phyloP scores from a whole-genome alignment of 306 rosid genomes.

The Dalbergia oliveri region DNA sequence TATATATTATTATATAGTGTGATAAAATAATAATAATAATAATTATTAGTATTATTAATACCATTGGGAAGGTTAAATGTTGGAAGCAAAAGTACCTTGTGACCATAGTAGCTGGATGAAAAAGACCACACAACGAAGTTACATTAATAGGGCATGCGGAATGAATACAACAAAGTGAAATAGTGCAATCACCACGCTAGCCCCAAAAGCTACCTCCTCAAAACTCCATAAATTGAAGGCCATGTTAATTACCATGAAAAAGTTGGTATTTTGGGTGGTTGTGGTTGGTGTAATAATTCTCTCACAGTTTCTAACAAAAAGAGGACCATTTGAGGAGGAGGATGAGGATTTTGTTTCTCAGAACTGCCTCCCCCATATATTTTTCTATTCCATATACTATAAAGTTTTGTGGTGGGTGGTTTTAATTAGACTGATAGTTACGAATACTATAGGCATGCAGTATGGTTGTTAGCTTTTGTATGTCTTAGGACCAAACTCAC shows the following conservation, averaged over 20 bases:
- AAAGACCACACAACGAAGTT: constrained; percentile 52
- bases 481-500: constrained; percentile 50
- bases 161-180: constrained; percentile 21
- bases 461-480: constrained; percentile 37
- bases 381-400: not conserved
- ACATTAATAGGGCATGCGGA: constrained; percentile 46
- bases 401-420: not conserved
- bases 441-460: not conserved
- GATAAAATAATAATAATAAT: too few relatives aligned
- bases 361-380: constrained; percentile 11
- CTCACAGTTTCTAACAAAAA: constrained; percentile 37
- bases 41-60: too few relatives aligned
- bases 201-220: constrained; percentile 35
- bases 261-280: constrained; percentile 53
- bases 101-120: constrained; percentile 55
- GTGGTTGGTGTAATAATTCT: constrained; percentile 57
- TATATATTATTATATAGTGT: too few relatives aligned
- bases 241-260: not conserved
- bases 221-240: constrained; percentile 47
- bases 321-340: constrained; percentile 18
- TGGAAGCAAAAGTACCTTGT: not conserved
- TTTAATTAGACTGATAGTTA: not conserved
- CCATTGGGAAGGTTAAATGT: not conserved
- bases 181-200: constrained; percentile 32
- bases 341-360: not conserved